Percentiles rank a stretch among this genome's conserved stretches.
Evolutionary conservation across 768 basidiomycete genomes (phyloP).

Genomic region (Tubosaeta sp.): DNA sequence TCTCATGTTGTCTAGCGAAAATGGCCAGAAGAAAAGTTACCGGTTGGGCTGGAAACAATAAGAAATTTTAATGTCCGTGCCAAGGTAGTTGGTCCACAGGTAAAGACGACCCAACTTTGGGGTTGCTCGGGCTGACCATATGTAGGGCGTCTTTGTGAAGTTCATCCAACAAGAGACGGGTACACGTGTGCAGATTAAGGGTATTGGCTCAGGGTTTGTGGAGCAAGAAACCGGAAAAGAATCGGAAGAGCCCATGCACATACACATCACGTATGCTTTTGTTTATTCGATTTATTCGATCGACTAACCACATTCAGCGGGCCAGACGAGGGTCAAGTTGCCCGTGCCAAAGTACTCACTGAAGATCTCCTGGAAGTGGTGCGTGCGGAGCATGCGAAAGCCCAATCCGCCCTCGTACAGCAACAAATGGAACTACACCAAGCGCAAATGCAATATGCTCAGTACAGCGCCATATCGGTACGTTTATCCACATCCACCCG

Average conservation of each 20-base stretch:
- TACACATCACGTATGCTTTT: constrained; percentile 76
- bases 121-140: not conserved
- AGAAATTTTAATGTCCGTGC: constrained; percentile 97
- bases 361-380: constrained; percentile 92
- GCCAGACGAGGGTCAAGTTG: constrained; percentile 84
- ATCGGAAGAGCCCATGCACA: constrained; percentile 86
- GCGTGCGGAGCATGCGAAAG: constrained; percentile 80
- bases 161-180: constrained; percentile 96
- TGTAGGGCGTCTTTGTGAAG: constrained; percentile 89
- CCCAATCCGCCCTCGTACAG: constrained; percentile 55
- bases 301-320: constrained; percentile 37
- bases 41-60: constrained; percentile 83
- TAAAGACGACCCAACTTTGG: constrained; percentile 33
- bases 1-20: constrained; percentile 56
- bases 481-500: constrained; percentile 15
- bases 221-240: constrained; percentile 88
- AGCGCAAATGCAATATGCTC: constrained; percentile 76
- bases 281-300: constrained; percentile 11
- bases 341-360: constrained; percentile 80
- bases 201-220: constrained; percentile 89
- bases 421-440: constrained; percentile 87
- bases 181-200: constrained; percentile 96
- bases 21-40: constrained; percentile 97
- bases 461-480: constrained; percentile 60
- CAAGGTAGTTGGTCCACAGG: constrained; percentile 94